Evolutionary conservation across 257 asterid species (phyloP).

Genomic region (Henckelia pumila): DNA sequence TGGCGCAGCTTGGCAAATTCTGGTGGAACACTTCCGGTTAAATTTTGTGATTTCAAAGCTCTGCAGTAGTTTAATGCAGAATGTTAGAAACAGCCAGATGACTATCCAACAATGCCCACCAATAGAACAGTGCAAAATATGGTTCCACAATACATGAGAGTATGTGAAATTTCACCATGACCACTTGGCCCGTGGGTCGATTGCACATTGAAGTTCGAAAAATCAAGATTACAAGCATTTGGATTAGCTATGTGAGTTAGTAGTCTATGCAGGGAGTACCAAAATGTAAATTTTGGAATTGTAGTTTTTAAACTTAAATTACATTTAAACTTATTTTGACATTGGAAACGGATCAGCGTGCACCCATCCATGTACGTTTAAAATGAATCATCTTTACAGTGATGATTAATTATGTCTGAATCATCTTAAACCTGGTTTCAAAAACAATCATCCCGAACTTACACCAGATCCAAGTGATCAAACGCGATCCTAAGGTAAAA

Average conservation of each 20-base stretch:
- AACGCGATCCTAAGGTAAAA: neutral
- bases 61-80: conserved; percentile 38
- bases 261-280: neutral
- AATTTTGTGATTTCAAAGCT: conserved; percentile 82
- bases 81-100: conserved; percentile 12
- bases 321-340: no score
- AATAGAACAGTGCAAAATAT: conserved; percentile 11
- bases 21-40: conserved; percentile 64
- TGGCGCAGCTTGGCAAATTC: conserved; percentile 73
- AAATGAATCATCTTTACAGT: neutral
- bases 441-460: neutral
- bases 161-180: neutral
- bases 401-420: neutral
- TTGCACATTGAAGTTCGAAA: neutral
- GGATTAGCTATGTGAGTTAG: neutral
- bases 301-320: neutral
- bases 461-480: neutral
- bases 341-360: no score
- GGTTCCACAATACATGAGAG: neutral
- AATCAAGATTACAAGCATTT: neutral
- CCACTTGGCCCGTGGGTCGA: neutral
- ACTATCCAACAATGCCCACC: neutral
- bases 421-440: neutral
- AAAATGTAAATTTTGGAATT: neutral
- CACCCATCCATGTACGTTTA: no score